Conservation (phyloP, 495 filamentous ascomycete species). For the Diplogelasinospora grovesii region DNA sequence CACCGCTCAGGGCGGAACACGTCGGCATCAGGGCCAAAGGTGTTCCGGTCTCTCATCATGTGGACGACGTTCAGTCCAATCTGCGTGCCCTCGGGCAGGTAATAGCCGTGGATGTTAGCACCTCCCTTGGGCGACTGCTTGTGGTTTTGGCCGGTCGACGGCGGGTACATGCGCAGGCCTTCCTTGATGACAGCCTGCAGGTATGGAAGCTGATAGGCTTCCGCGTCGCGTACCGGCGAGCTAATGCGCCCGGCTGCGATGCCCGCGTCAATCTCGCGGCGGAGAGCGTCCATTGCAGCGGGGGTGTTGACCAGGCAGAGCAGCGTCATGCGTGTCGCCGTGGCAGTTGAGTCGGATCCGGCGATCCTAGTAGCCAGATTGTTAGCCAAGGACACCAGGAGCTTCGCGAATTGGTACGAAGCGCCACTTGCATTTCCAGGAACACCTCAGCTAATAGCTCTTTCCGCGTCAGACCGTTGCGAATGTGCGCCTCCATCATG, state of each 20-base stretch:
- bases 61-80: slow-evolving; percentile 29
- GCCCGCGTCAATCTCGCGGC: slow-evolving; percentile 59
- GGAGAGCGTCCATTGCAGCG: slow-evolving; percentile 60
- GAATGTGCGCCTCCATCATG: slow-evolving; percentile 4
- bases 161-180: slow-evolving; percentile 37
- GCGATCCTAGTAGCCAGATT: slow-evolving; percentile 57
- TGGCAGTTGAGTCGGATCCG: slow-evolving; percentile 78
- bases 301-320: slow-evolving; percentile 63
- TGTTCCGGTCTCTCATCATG: slow-evolving; percentile 18
- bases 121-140: slow-evolving; percentile 20
- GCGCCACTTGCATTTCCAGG: slow-evolving; percentile 22
- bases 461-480: neutral
- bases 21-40: slow-evolving; percentile 35
- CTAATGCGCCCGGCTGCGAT: slow-evolving; percentile 42
- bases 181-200: slow-evolving; percentile 41
- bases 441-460: slow-evolving; percentile 2
- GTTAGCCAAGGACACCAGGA: too few species aligned
- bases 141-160: slow-evolving; percentile 34
- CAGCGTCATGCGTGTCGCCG: slow-evolving; percentile 72
- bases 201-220: slow-evolving; percentile 30
- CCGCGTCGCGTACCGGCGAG: slow-evolving; percentile 29
- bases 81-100: slow-evolving; percentile 50
- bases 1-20: slow-evolving; percentile 48
- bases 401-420: too few species aligned
- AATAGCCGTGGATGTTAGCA: slow-evolving; percentile 17